Evolutionary conservation across 495 filamentous ascomycete species (phyloP).

Genomic region (Apiosordaria backusii): DNA sequence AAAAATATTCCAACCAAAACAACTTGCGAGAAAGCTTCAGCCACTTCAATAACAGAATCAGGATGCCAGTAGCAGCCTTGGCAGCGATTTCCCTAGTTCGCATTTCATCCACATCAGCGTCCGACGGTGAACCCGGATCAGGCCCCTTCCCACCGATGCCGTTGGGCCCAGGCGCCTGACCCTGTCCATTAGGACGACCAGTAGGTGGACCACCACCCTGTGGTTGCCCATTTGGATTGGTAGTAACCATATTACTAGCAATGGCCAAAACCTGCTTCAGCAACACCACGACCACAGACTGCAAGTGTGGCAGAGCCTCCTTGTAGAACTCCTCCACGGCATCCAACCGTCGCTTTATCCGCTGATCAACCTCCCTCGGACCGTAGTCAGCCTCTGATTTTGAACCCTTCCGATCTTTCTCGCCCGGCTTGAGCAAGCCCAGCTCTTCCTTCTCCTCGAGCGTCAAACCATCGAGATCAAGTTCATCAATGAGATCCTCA

Average conservation of each 20-base stretch:
- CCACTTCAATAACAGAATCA: conserved; percentile 90
- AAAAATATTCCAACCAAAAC: background rate
- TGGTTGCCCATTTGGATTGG: conserved; percentile 6
- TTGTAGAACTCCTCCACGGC: conserved; percentile 77
- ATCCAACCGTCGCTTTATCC: conserved; percentile 62
- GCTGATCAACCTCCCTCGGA: conserved; percentile 45
- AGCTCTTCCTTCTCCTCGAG: conserved; percentile 45
- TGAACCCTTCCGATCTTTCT: conserved; percentile 24
- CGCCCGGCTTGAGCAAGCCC: conserved; percentile 30
- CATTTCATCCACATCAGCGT: conserved; percentile 74
- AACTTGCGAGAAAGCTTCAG: conserved; percentile 87
- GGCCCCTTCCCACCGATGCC: conserved; percentile 31
- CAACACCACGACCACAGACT: conserved; percentile 91
- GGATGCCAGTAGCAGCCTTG: conserved; percentile 83
- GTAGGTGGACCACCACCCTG: conserved; percentile 33
- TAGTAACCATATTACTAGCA: conserved; percentile 53
- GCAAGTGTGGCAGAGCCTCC: conserved; percentile 74
- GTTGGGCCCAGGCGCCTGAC: conserved; percentile 20
- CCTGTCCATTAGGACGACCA: conserved; percentile 36
- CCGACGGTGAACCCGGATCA: conserved; percentile 41
- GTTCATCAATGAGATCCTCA: conserved; percentile 48
- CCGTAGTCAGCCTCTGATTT: conserved; percentile 48
- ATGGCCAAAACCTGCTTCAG: conserved; percentile 82
- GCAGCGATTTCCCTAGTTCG: conserved; percentile 79
- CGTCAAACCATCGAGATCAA: conserved; percentile 49